Evolutionary conservation across 129 eudicot genomes (phyloP), one percentile per base, ranked within the genome.

Genomic region (Tanacetum coccineum): DNA sequence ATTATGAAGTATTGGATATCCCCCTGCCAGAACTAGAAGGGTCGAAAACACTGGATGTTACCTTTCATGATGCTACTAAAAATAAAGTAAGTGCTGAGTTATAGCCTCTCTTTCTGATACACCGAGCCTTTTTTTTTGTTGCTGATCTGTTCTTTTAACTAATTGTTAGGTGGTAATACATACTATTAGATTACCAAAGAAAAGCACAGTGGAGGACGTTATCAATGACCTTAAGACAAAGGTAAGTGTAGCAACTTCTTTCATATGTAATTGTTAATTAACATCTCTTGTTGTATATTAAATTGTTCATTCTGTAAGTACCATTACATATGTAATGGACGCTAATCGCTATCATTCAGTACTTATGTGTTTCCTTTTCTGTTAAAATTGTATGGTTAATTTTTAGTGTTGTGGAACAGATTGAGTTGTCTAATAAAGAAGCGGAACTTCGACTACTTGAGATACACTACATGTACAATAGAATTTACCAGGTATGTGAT

Each of bases 381-480:
- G 15, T 58, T 14, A 5, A 28, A 58, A 39, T 58, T 58, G 10
- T 58, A 20, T 58, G 40, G 39, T 58, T 25, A 26, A 58, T 13
- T 58, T 42, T 13, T 57, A 58, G 42, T 58, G 11, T 13, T 25
- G 6, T 58, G 63, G 30, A 36, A 62, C 28, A 85, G 95, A 87
- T 85, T 80, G 97, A 91, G 77, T 66, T 90, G 77, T 90, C 97
- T 61, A 82, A 77, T 81, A 84, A 81, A 26, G 76, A 76, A 74
- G 93, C 95, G 6, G 97, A 91, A 63, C 87, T 91, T 49, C 83
- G 95, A 73, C 70, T 91, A 59, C 93, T 91, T 57, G 95, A 87
- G 68, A 93, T 91, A 73, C 85, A 83, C 86, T 81, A 81, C n/a
- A n/a, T n/a, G n/a, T n/a, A n/a, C 70, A 89, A 87, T 82, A 91